These are phyloP conservation scores for Colletotrichum limetticola DNA, from an alignment of 2,329 filamentous ascomycete species.

Conservation along the genomic window DNA sequence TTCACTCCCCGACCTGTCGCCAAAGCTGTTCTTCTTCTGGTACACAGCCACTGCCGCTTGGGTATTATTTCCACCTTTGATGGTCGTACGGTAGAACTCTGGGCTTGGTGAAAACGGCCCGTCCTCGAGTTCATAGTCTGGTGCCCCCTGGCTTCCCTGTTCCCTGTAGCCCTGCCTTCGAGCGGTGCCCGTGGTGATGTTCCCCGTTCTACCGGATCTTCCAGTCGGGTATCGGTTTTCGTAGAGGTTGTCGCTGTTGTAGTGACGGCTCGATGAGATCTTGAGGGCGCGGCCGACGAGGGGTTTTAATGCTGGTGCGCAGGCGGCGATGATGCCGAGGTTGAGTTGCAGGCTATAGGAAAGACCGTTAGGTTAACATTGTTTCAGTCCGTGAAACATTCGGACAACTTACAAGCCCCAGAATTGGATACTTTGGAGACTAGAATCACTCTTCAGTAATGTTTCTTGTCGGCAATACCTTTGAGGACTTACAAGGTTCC, in stretches of 20 bases:
- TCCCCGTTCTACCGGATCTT: slow-evolving; percentile 5
- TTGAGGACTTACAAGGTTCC: slow-evolving; percentile 44
- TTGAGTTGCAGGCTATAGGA: slow-evolving; percentile 51
- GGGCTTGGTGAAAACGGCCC: background rate
- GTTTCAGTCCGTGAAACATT: slow-evolving; percentile 27
- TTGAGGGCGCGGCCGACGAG: slow-evolving; percentile 45
- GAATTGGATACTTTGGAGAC: slow-evolving; percentile 41
- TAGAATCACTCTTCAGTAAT: background rate
- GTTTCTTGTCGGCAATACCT: background rate
- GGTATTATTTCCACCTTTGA: slow-evolving; percentile 5
- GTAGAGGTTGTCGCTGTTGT: slow-evolving; percentile 19
- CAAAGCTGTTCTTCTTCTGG: slow-evolving; percentile 10
- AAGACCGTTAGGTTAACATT: background rate
- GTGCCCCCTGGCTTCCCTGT: slow-evolving; percentile 20
- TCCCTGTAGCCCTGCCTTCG: slow-evolving; percentile 23
- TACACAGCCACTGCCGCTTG: slow-evolving; percentile 6
- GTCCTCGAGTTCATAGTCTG: slow-evolving; percentile 24
- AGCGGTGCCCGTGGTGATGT: background rate
- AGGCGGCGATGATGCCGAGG: slow-evolving; percentile 52
- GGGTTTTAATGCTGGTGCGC: slow-evolving; percentile 51
- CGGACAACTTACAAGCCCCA: slow-evolving; percentile 46
- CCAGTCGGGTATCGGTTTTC: slow-evolving; percentile 28
- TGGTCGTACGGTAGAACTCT: slow-evolving; percentile 1
- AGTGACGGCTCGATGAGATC: slow-evolving; percentile 36
- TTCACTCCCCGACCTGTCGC: slow-evolving; percentile 23